Evolutionary conservation across 352 stramenopile genomes (phyloP), one percentile per base, ranked within the genome.

Genomic region (Globisporangium heterothallicum): DNA sequence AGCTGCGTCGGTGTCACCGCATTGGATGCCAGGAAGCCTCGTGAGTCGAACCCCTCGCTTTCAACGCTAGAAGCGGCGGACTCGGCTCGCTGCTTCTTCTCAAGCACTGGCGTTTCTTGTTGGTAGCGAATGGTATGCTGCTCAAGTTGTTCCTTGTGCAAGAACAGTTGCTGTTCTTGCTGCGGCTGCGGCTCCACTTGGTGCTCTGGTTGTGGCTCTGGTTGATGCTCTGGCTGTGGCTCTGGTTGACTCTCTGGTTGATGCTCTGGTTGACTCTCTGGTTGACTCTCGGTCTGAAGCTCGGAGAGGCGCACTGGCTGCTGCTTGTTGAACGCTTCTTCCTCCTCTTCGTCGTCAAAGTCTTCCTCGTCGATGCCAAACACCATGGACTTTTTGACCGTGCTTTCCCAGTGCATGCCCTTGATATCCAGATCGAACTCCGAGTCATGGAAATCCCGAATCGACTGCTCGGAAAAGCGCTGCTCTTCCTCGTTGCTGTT

Each of bases 401-500:
- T 38, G 32, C 32, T 16, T 16, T 38, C 32, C 3, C n/a, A 38
- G 32, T 38, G 32, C 42, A 58, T 50, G 18, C 66, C 66, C 47
- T 74, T 65, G 34, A 80, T 52, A 1, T 64, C 63, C 29, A 85
- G 45, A 7, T 77, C 57, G 50, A 73, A 86, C 42, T 78, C 72
- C 9, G 69, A 81, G 62, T 86, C 74, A 57, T 86, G 71, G 59
- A 86, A 83, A 38, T 79, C 70, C 42, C 68, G 67, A 24, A 83
- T 64, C n/a, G 72, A n/a, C n/a, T n/a, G 6, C 54, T 78, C 69
- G 6, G 69, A 78, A 36, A 78, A 72, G 6, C 69, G 69, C 27
- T 70, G 64, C 52, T 73, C 72, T 5, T 38, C n/a, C 32, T n/a
- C 3, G 12, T 36, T 36, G 30, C 30, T 46, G 43, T 4, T 46